phyloP scores from a whole-genome alignment of 805 yeast species.

The Candida oleophila region DNA sequence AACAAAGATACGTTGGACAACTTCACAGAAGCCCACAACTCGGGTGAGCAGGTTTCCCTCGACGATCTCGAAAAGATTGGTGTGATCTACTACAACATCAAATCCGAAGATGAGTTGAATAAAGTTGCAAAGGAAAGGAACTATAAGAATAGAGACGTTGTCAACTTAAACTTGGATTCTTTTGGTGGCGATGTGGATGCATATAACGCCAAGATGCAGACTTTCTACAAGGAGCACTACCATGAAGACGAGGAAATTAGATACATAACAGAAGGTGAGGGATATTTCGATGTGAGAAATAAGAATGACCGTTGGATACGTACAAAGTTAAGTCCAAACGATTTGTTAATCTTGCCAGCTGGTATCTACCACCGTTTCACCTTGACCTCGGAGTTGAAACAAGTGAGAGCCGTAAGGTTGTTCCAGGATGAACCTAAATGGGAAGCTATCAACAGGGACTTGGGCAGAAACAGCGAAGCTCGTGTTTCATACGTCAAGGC shows the following conservation, averaged over 20 bases:
- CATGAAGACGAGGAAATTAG: conserved; percentile 98
- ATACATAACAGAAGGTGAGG: conserved; percentile 84
- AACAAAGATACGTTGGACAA: conserved; percentile 49
- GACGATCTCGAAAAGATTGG: conserved; percentile 60
- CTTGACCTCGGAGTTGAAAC: conserved; percentile 52
- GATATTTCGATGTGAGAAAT: conserved; percentile 86
- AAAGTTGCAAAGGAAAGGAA: conserved; percentile 63
- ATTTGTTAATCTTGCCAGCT: conserved; percentile 76
- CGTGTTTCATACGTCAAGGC: conserved; percentile 32
- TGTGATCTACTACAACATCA: conserved; percentile 59
- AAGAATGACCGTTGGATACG: conserved; percentile 71
- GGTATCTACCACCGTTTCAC: conserved; percentile 96
- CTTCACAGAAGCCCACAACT: conserved; percentile 69
- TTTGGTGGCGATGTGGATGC: conserved; percentile 58
- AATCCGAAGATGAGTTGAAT: conserved; percentile 56
- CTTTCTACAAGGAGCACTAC: conserved; percentile 79
- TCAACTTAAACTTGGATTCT: conserved; percentile 56
- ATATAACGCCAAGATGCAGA: conserved; percentile 61
- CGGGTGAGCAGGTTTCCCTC: conserved; percentile 56
- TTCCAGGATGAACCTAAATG: conserved; percentile 96
- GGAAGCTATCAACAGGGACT: conserved; percentile 78
- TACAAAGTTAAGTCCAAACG: conserved; percentile 59
- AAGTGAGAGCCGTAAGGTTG: conserved; percentile 75
- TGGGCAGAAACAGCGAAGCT: conserved; percentile 30
- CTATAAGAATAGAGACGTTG: conserved; percentile 78